These are phyloP conservation scores for Pseudonitzschia pungens DNA, from an alignment of 108 stramenopile species.

Conservation along the genomic window DNA sequence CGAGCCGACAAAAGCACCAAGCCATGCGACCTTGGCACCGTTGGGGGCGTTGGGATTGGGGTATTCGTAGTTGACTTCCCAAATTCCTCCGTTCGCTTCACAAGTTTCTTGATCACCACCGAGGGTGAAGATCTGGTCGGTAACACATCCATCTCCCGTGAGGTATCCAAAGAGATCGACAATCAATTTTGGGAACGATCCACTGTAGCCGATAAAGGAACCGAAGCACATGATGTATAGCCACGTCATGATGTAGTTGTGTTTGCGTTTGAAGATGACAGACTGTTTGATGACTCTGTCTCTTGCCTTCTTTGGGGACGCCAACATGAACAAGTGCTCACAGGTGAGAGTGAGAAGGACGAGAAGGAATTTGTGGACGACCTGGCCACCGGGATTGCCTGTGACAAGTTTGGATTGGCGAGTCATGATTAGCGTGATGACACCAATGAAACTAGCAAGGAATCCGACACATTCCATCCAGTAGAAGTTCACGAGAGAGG, in stretches of 20 bases:
- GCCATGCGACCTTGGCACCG: conserved; percentile 20
- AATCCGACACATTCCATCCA: conserved; percentile 37
- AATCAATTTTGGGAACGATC: conserved; percentile 38
- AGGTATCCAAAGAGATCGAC: conserved; percentile 36
- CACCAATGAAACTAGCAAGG: conserved; percentile 23
- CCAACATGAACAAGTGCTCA: conserved; percentile 33
- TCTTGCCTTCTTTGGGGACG: conserved; percentile 24
- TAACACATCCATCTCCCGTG: conserved; percentile 24
- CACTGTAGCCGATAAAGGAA: conserved; percentile 38
- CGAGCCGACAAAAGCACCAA: conserved; percentile 31
- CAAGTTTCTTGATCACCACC: conserved; percentile 21
- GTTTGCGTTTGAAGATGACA: conserved; percentile 36
- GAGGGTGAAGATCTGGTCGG: conserved; percentile 14
- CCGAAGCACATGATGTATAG: conserved; percentile 43
- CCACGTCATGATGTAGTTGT: conserved; percentile 43
- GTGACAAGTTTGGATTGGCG: conserved; percentile 15
- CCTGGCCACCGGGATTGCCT: conserved; percentile 21
- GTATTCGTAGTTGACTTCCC: conserved; percentile 15
- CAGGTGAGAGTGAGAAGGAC: conserved; percentile 16
- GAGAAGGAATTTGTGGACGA: conserved; percentile 32
- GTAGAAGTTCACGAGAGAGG: conserved; percentile 28
- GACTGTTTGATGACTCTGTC: conserved; percentile 26
- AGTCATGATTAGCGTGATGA: conserved; percentile 26
- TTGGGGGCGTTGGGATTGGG: conserved; percentile 38
- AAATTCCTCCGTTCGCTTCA: conserved; percentile 12